Evolutionary conservation across 2,329 filamentous ascomycete genomes (phyloP).

Genomic region (Ilyonectria sp.): DNA sequence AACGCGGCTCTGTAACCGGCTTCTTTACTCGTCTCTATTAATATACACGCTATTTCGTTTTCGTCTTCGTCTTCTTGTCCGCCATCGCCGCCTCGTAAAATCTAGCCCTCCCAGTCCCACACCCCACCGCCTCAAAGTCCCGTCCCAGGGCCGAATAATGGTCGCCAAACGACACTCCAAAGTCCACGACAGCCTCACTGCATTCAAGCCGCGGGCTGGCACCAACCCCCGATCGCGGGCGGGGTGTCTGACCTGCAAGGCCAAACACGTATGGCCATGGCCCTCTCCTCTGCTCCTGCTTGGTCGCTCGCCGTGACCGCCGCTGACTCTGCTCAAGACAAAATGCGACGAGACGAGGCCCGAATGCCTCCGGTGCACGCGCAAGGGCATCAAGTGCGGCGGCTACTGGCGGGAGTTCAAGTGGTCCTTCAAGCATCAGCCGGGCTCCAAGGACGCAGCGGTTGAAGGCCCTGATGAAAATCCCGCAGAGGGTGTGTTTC

Average conservation of each 20-base stretch:
- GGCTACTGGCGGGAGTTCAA: constrained; percentile 53
- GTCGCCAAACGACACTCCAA: constrained; percentile 21
- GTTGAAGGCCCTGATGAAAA: constrained; percentile 11
- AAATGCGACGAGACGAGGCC: constrained; percentile 53
- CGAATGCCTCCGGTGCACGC: constrained; percentile 46
- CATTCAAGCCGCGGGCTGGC: constrained; percentile 26
- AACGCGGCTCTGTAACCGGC: neutral
- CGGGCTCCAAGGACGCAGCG: constrained; percentile 24
- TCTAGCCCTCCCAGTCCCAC: too few relatives aligned
- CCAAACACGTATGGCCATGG: constrained; percentile 41
- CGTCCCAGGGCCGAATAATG: constrained; percentile 12
- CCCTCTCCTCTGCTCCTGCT: neutral
- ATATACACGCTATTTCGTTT: neutral
- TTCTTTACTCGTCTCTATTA: neutral
- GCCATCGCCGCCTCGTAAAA: neutral
- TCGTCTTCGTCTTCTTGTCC: neutral
- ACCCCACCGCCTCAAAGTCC: neutral
- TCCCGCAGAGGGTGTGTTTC: neutral
- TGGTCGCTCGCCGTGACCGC: neutral
- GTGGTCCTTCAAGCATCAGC: constrained; percentile 61
- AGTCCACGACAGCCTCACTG: constrained; percentile 11
- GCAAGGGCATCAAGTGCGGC: constrained; percentile 48
- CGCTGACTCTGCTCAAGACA: constrained; percentile 39
- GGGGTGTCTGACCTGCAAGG: constrained; percentile 50
- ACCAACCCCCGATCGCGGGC: constrained; percentile 44